Evolutionary conservation across 371 early-diverging fungal species (phyloP), one percentile per base, ranked within the genome.

Genomic region (Mucor plumbeus): DNA sequence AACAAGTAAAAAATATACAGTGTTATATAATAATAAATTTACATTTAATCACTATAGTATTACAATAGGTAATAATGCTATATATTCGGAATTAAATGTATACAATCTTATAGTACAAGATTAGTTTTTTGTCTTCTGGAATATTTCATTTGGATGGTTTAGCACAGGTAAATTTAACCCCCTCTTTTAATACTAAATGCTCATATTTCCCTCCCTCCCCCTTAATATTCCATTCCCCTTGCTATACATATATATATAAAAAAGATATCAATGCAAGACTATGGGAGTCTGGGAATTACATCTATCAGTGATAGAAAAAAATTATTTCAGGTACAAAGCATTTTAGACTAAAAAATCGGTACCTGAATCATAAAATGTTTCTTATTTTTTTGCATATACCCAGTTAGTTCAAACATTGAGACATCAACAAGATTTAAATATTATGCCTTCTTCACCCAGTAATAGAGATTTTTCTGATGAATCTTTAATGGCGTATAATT

Each of bases 251-350:
- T 19, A 26, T 3, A 26, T 8, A n/a, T 17, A 7, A 5, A 41
- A 0, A 39, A 88, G 84, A 77, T 93, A 62, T 89, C 89, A 39
- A 90, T 93, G 90, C 89, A 89, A 71, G 92, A 92, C 77, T 93
- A 91, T 65, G 82, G 78, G 60, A 73, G 85, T 15, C 74, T 92
- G 47, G 93, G 93, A 10, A 89, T 93, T 13, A 85, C 85, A 48
- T 80, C 85, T 36, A 88, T 89, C 83, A 88, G 90, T 44, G 93
- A 93, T 71, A 75, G 93, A 56, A 91, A 92, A 63, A 75, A 86
- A 70, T 78, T 81, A 61, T 91, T 91, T 70, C 74, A 74, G 35
- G 90, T 91, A 43, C 73, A 73, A 56, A 73, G 63, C 3, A 26
- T 15, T 47, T 75, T 50, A 47, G 75, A 19, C 75, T 72, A 35